phyloP scores from a whole-genome alignment of 2,329 filamentous ascomycete species.

The Colletotrichum tropicicola region DNA sequence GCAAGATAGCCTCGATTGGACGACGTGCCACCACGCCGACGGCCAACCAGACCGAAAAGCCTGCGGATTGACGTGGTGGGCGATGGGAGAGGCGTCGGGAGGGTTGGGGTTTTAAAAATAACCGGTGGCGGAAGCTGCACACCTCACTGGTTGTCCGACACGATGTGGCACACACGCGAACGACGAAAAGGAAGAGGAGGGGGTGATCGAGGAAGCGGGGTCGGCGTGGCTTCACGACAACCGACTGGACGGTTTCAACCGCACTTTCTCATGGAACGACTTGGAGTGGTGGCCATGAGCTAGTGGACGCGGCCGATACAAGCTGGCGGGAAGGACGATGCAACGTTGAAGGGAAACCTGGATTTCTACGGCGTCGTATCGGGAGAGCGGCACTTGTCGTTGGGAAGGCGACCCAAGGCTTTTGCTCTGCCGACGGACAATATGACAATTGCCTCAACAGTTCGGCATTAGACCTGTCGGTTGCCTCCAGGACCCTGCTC shows the following conservation, averaged over 20 bases:
- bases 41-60: neutral
- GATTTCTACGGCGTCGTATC: neutral
- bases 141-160: neutral
- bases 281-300: neutral
- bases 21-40: neutral
- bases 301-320: neutral
- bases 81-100: constrained; percentile 9
- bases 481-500: neutral
- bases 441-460: too few relatives aligned
- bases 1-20: constrained; percentile 19
- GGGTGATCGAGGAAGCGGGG: constrained; percentile 8
- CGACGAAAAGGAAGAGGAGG: constrained; percentile 2
- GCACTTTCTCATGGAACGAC: neutral
- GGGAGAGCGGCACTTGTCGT: neutral
- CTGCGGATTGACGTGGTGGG: constrained; percentile 22
- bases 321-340: neutral
- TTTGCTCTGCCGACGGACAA: too few relatives aligned
- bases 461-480: neutral
- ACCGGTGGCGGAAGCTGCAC: constrained; percentile 2
- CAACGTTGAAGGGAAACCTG: neutral
- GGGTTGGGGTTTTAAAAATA: constrained; percentile 23
- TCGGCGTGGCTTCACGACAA: neutral
- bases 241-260: constrained; percentile 5
- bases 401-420: too few relatives aligned
- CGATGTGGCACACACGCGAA: constrained; percentile 2